Evolutionary conservation across 768 basidiomycete species (phyloP).

Genomic region (Hemileccinum impolitum): DNA sequence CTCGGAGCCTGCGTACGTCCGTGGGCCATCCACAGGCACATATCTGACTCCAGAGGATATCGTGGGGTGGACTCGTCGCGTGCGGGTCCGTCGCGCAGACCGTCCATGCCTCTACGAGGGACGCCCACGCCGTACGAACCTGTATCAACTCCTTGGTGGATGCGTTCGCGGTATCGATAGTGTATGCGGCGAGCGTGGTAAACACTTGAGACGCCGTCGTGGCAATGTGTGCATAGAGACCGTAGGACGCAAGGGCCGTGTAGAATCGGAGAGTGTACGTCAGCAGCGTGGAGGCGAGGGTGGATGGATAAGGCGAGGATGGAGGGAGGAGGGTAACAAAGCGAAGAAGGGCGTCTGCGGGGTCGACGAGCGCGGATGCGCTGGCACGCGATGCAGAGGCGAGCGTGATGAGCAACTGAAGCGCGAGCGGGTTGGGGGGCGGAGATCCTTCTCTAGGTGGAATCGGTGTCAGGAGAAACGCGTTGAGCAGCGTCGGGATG

Average conservation of each 20-base stretch:
- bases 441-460: conserved; percentile 33
- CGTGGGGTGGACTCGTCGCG: conserved; percentile 79
- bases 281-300: conserved; percentile 46
- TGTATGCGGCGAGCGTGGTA: conserved; percentile 44
- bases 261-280: conserved; percentile 62
- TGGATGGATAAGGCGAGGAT: conserved; percentile 34
- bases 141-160: conserved; percentile 3
- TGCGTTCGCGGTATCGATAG: conserved; percentile 17
- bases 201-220: conserved; percentile 59
- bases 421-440: conserved; percentile 44
- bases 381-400: conserved; percentile 65
- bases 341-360: conserved; percentile 65
- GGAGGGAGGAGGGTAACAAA: conserved; percentile 62
- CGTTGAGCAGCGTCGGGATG: conserved; percentile 47
- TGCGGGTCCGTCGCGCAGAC: conserved; percentile 90
- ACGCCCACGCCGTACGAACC: conserved; percentile 51
- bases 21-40: conserved; percentile 73
- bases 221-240: conserved; percentile 68
- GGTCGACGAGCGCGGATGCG: conserved; percentile 53
- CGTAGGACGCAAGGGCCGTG: conserved; percentile 66
- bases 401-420: conserved; percentile 56
- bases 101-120: conserved; percentile 68
- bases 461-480: conserved; percentile 56
- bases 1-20: conserved; percentile 45
- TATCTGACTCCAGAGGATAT: conserved; percentile 87